These are phyloP conservation scores for Fusarium sp. DNA, from an alignment of 2,329 filamentous ascomycete genomes.

Conservation along the genomic window DNA sequence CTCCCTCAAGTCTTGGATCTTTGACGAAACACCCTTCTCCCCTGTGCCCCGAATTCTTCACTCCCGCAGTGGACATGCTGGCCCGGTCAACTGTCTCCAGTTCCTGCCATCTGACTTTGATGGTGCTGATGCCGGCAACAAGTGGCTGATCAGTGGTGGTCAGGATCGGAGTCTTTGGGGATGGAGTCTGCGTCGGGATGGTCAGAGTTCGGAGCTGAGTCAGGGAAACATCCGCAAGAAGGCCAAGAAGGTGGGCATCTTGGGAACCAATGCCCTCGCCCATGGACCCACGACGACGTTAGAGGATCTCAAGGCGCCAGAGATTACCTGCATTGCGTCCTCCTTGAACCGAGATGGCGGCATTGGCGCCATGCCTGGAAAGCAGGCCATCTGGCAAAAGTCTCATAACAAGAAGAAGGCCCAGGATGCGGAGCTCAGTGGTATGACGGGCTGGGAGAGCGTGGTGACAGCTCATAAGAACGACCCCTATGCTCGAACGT, in stretches of 20 bases:
- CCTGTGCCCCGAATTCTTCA: slow-evolving; percentile 88
- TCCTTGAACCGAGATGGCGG: slow-evolving; percentile 95
- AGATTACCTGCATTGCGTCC: slow-evolving; percentile 91
- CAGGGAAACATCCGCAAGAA: slow-evolving; percentile 90
- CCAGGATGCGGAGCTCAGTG: slow-evolving; percentile 77
- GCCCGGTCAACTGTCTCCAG: slow-evolving; percentile 81
- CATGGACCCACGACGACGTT: slow-evolving; percentile 72
- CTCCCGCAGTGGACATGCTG: slow-evolving; percentile 87
- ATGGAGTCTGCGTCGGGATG: slow-evolving; percentile 93
- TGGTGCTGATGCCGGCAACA: slow-evolving; percentile 86
- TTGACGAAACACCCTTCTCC: slow-evolving; percentile 91
- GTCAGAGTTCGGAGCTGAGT: slow-evolving; percentile 91
- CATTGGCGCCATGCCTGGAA: slow-evolving; percentile 84
- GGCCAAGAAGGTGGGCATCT: slow-evolving; percentile 85
- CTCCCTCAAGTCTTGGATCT: slow-evolving; percentile 95
- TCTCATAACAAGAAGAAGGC: slow-evolving; percentile 69
- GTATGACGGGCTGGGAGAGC: slow-evolving; percentile 95
- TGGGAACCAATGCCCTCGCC: slow-evolving; percentile 66
- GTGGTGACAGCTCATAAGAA: slow-evolving; percentile 91
- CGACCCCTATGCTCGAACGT: slow-evolving; percentile 87
- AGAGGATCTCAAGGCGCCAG: slow-evolving; percentile 85
- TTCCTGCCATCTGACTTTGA: slow-evolving; percentile 92
- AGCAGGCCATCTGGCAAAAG: slow-evolving; percentile 86
- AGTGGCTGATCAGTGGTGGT: slow-evolving; percentile 93
- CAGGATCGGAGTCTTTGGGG: slow-evolving; percentile 94